Evolutionary conservation across 179 eudicot species (phyloP), one percentile per base, ranked within the genome.

Genomic region (Amaranthus tricolor): DNA sequence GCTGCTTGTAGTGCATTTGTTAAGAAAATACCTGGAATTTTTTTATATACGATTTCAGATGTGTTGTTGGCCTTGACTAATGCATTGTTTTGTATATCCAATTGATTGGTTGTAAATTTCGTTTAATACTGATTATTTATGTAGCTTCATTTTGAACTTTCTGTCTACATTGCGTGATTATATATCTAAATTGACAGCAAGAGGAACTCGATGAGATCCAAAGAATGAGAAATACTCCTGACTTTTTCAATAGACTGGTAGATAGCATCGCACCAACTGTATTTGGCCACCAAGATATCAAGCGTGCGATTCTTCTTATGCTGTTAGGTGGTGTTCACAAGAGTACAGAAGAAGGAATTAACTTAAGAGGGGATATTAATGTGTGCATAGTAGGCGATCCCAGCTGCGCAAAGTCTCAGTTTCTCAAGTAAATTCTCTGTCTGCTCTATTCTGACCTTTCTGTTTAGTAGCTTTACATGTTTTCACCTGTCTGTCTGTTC

Each of bases 321-420:
- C 92, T 95, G 68, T 72, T 95, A 80, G 89, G 99, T 83, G 99
- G 99, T 71, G 93, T 95, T 72, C 99, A 95, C 79, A 95, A 95
- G 87, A 66, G 82, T 56, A 95, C 99, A 45, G 86, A 89, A 66
- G 99, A 95, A 88, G 98, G 98, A 62, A 95, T 95, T 77, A 95
- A 95, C 76, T 82, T 95, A 75, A 93, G 99, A 78, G 99, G 99
- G 54, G 99, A 95, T 77, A 91, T 95, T 68, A 95, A 95, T 81
- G 98, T 95, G 73, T 95, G 98, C 79, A 91, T 95, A 74, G 99
- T 95, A 71, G 98, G 99, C 24, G 99, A 95, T 85, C 99, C 99
- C 73, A 93, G 99, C 80, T 95, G 99, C 80, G 99, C 99, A 55
- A 95, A 95, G 82, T 95, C 99, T 70, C 99, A 95, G 82, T 95